phyloP scores from a whole-genome alignment of 2,329 filamentous ascomycete species.

The Colletotrichum karsti region DNA sequence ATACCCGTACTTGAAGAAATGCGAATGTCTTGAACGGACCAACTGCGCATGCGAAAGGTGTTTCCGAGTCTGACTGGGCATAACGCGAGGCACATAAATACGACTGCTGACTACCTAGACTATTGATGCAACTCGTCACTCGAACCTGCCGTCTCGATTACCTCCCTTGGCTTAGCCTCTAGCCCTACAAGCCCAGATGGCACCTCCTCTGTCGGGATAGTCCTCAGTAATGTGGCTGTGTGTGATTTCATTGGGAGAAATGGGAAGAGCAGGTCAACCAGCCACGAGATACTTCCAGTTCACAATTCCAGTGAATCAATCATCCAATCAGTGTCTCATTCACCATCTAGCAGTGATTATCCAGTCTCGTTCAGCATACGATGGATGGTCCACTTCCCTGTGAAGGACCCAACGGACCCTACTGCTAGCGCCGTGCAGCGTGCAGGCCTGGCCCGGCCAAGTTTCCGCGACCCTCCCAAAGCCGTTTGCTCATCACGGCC shows the following conservation, averaged over 20 bases:
- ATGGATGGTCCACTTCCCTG: not conserved
- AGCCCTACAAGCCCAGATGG: not conserved
- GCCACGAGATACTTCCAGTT: not conserved
- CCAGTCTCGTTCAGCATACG: not conserved
- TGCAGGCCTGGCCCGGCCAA: slow-evolving; percentile 3
- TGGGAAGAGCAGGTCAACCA: slow-evolving; percentile 10
- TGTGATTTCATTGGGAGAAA: not conserved
- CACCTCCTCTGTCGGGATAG: not conserved
- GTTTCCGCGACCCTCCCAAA: not conserved
- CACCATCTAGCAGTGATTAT: too few species aligned
- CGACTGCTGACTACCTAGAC: not conserved
- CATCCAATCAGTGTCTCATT: too few species aligned
- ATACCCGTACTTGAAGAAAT: not conserved
- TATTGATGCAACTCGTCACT: too few species aligned
- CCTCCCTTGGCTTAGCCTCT: not conserved
- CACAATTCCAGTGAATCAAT: too few species aligned
- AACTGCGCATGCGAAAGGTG: not conserved
- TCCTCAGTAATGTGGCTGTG: not conserved
- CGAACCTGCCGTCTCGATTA: not conserved
- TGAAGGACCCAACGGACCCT: not conserved
- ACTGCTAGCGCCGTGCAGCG: too few species aligned
- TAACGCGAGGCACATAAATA: too few species aligned
- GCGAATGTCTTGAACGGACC: not conserved
- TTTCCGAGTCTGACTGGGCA: not conserved
- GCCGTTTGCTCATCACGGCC: slow-evolving; percentile 15